Evolutionary conservation across 371 early-diverging fungal genomes (phyloP), one percentile per base, ranked within the genome.

Genomic region (Choanephora cucurbitarum): DNA sequence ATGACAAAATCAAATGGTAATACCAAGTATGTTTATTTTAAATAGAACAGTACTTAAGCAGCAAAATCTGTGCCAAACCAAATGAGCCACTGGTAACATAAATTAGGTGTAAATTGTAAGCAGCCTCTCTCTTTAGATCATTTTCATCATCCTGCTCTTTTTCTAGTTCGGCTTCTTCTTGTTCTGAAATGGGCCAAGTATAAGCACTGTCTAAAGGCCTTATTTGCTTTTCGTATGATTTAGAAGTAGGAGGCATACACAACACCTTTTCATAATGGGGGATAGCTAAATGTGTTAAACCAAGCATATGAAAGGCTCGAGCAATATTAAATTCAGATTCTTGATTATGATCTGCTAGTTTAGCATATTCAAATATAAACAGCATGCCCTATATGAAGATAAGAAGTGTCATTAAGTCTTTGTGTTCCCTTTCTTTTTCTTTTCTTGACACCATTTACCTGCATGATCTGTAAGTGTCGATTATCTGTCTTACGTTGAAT

Each of bases 311-410:
- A 62, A 91, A 94, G 1, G 90, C 88, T 41, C 96, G 80, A 0
- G 80, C 98, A 24, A 90, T 52, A 59, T 97, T 97, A 58, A 89
- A 97, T 37, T 86, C 84, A 5, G 91, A 87, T 64, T 95, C 96
- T 68, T 84, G 90, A 21, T 66, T 70, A 14, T 64, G 52, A 2
- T 66, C 69, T 17, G 74, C 69, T 10, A 87, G 49, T 49, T 83
- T 81, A 39, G 70, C 72, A 62, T 92, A 93, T 49, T 85, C 81
- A 54, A 76, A 73, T 15, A 94, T 45, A 66, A 91, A 90, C 44
- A 86, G 64, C 64, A 91, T 78, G 5, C 82, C 91, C 67, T 86
- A 62, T 41, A n/a, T n/a, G n/a, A n/a, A n/a, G n/a, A n/a, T 51
- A 17, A 18, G n/a, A 39, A 52, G 21, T 57, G 40, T 31, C 28